A percentile compares a stretch with the other conserved stretches of the same genome.
Evolutionary conservation across 2,329 filamentous ascomycete species (phyloP).

Genomic region (Fusarium sarcochroum): DNA sequence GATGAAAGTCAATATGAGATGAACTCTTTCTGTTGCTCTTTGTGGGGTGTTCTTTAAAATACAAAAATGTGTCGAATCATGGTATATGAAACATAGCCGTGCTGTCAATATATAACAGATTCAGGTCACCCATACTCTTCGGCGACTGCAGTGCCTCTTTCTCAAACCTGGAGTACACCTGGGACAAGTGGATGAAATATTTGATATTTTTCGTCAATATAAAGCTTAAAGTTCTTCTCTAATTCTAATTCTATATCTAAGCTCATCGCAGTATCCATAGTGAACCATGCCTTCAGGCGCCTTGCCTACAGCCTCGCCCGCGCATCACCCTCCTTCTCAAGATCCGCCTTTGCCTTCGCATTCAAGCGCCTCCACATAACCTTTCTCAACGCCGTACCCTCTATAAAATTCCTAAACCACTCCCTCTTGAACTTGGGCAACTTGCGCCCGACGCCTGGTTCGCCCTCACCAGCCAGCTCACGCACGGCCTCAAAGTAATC

Average conservation of each 20-base stretch:
- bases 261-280: neutral
- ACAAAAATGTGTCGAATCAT: too few species aligned
- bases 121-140: too few species aligned
- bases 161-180: too few species aligned
- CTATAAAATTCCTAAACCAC: constrained; percentile 66
- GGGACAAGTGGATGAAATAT: too few species aligned
- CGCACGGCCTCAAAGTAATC: constrained; percentile 74
- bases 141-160: too few species aligned
- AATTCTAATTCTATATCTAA: neutral
- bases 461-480: constrained; percentile 62
- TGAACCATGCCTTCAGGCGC: neutral
- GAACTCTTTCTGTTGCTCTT: too few species aligned
- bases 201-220: too few species aligned
- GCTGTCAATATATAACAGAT: too few species aligned
- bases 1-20: too few species aligned
- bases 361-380: constrained; percentile 71
- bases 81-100: too few species aligned
- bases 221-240: too few species aligned
- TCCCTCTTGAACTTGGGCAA: constrained; percentile 60
- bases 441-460: constrained; percentile 59
- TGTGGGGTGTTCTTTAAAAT: too few species aligned
- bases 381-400: constrained; percentile 68
- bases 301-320: constrained; percentile 17
- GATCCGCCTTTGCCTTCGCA: constrained; percentile 32
- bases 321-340: neutral